Base-by-base conservation (phyloP, 352 stramenopile species). In the Phytophthora uliginosa region DNA sequence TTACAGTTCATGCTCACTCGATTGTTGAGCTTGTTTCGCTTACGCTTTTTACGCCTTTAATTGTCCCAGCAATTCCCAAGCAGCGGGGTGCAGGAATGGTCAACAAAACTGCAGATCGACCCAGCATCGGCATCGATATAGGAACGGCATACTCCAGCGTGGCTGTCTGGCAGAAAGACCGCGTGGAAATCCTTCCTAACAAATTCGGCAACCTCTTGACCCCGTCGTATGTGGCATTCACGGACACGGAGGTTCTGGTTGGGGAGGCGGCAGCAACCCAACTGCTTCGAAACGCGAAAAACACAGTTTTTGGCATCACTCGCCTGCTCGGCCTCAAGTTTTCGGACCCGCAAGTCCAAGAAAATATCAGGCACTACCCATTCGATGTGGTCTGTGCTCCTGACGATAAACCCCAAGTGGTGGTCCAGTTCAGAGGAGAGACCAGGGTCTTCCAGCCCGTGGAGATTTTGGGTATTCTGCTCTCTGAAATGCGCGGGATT, bases 401-500 rank as follows among this genome's bases (percentile, higher is more conserved):
- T 13, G 40, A 63, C 24, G 36, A 45, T 28, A 64, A 22, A n/a
- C 40, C 58, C 5, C 38, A 26, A 42, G 50, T 53, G 22, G 26
- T 53, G 24, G 33, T 66, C 33, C 59, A 40, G 31, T 59, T 54
- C 34, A 42, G 20, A 33, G 50, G 34, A 3, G 12, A 34, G 34
- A 60, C 15, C 8, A 67, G 18, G 26, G 26, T n/a, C 0, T 53
- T 53, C 34, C 10, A 59, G 0, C 48, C 60, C 24, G 60, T 60
- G 20, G 34, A 60, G 34, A 52, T 67, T 28, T 12, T 67, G 18
- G 50, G 15, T 34, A 45, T 67, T 17, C 9, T 67, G 48, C 17
- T 67, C n/a, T 24, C 12, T 17, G 60, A 67, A 20, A 52, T 67
- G 2, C 50, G 60, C 10, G 60, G 38, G 22, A 18, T 47, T n/a